Evolutionary conservation across 495 filamentous ascomycete genomes (phyloP), one percentile per base, ranked within the genome.

Genomic region (Penicillium canariense): DNA sequence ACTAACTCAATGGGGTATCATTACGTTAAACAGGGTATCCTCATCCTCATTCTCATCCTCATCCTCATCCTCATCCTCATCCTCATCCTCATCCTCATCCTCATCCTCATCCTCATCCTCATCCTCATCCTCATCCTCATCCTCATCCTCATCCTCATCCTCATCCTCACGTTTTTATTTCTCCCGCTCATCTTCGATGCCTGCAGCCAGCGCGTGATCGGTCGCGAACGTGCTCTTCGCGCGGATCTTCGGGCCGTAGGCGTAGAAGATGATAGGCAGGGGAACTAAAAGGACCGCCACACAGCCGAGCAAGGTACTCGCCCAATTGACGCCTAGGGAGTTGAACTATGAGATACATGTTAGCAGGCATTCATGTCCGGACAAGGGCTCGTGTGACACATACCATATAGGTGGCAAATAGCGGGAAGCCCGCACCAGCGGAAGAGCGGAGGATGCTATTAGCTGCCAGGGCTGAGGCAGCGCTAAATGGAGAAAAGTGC

Each of bases 361-460:
- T 11, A 46, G 47, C 25, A 34, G 14, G 18, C n/a, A n/a, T 7
- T 45, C 1, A 11, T 45, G 10, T 39, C 17, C 35, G 17, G 36
- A 6, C 31, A 34, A 1, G 14, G 14, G 14, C 31, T 34, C 2
- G 10, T 17, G 7, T 27, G 42, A 18, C 2, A 30, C 60, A 42
- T 66, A 71, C 68, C 87, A 94, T 90, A 56, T 90, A 86, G 5
- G 73, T 80, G 0, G 84, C 77, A 66, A 95, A 95, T 4, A 95
- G 81, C 12, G 90, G 90, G 70, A 94, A 94, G 0, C 77, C 85
- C 7, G 87, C 87, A 22, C 86, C 90, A 46, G 79, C 84, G 3
- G 88, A 65, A 4, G 86, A 90, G n/a, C 90, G 87, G 6, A 92
- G 72, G 69, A 94, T 88, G 3, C 87, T 92, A 68, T 95, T 94